Evolutionary conservation across 192 early-diverging fungal genomes (phyloP), one percentile per base, ranked within the genome.

Genomic region (Entomortierella beljakovae): DNA sequence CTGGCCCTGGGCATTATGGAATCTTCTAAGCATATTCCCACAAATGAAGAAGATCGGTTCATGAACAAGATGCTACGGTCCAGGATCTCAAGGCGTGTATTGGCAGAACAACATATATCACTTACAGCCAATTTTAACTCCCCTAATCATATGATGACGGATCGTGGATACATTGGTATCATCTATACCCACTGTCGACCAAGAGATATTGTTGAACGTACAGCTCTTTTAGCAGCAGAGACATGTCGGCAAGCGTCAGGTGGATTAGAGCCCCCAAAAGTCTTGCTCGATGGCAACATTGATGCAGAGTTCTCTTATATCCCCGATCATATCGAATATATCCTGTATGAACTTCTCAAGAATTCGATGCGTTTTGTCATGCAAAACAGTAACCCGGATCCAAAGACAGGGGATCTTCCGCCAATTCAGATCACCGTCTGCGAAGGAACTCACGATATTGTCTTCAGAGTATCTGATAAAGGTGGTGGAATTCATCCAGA

Each of bases 281-380:
- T 97, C 5, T 50, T 90, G 2, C 73, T 97, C 18, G 92, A 94
- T 70, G 95, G 94, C 9, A 82, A 90, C 66, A 72, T 82, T 0
- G 86, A 92, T 51, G 92, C 93, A 8, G 82, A 85, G 26, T 95
- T 99, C 75, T 90, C 92, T 68, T 99, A 97, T 75, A 97, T 99
- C 57, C 94, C 96, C 9, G 97, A 95, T 43, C 96, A 99, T 62
- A 90, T 97, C 61, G 94, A 96, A 82, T 96, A 97, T 74, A 93
- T 99, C 40, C 57, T 99, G 22, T 96, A 93, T 59, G 96, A 99
- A 85, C 81, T 99, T 49, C 80, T 98, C 61, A 92, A 92, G 68
- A 97, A 97, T 84, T 88, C 91, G 40, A 93, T 96, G 85, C 80
- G 88, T 46, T 86, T 88, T 58, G 94, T 94, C 25, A 87, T 93